Percentiles rank a stretch among this genome's conserved stretches.
Conservation (phyloP, 345 rosid species). For the Erucastrum elatum region DNA sequence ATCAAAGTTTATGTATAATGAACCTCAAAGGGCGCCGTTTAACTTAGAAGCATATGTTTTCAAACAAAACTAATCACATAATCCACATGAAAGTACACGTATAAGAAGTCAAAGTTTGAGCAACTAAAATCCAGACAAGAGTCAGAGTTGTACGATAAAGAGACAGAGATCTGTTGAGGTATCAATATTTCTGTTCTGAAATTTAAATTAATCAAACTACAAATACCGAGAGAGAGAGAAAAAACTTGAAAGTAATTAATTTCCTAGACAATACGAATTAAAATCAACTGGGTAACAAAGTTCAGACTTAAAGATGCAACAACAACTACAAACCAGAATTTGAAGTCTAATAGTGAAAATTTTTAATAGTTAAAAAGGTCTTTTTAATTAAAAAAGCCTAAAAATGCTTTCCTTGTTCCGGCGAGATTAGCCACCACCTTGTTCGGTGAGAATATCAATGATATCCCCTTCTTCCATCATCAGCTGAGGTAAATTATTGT, state of each 20-base stretch:
- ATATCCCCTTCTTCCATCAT: constrained; percentile 26
- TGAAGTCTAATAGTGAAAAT: not conserved
- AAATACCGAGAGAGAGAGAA: not conserved
- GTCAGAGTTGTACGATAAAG: constrained; percentile 63
- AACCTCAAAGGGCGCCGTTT: not conserved
- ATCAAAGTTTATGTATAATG: not conserved
- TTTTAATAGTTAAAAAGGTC: not conserved
- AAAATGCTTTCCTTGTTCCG: not conserved
- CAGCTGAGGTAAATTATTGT: not conserved
- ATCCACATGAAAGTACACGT: not conserved
- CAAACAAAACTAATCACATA: not conserved
- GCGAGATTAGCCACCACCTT: constrained; percentile 28
- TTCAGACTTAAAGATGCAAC: constrained; percentile 9
- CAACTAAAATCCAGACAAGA: constrained; percentile 54
- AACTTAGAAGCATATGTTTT: not conserved
- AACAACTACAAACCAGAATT: not conserved
- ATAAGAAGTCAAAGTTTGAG: not conserved
- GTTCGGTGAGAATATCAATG: constrained; percentile 6
- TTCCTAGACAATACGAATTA: not conserved
- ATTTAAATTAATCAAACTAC: not conserved
- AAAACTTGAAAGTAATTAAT: not conserved
- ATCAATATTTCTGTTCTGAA: constrained; percentile 8
- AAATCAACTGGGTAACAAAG: not conserved
- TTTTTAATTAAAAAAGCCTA: not conserved
- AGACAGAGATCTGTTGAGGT: constrained; percentile 78